Conservation (phyloP, 2,329 filamentous ascomycete genomes). For the Macroventuria anomochaeta region DNA sequence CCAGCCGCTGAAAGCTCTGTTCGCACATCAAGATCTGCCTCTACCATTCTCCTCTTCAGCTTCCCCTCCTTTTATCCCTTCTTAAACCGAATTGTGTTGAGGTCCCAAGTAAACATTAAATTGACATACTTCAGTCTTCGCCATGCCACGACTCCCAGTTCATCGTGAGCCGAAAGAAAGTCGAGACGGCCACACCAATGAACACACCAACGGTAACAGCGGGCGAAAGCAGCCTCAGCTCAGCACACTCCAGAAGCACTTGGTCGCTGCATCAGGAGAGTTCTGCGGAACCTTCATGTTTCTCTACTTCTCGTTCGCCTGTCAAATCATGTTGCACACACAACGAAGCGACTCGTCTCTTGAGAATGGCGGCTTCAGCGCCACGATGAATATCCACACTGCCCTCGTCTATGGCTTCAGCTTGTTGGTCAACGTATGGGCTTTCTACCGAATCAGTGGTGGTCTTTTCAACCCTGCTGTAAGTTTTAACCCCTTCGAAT, state of each 20-base stretch:
- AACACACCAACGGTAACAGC: too few relatives aligned
- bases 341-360: slow-evolving; percentile 25
- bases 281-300: slow-evolving; percentile 44
- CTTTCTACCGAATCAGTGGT: slow-evolving; percentile 41
- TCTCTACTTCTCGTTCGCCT: slow-evolving; percentile 39
- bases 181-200: too few relatives aligned
- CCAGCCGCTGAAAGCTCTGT: too few relatives aligned
- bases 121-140: too few relatives aligned
- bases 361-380: slow-evolving; percentile 24
- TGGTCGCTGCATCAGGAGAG: slow-evolving; percentile 38
- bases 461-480: slow-evolving; percentile 30
- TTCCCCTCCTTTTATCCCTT: too few relatives aligned
- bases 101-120: too few relatives aligned
- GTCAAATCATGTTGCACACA: slow-evolving; percentile 34
- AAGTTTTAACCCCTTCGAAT: not conserved
- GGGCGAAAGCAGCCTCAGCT: slow-evolving; percentile 13
- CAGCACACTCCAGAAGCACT: slow-evolving; percentile 23
- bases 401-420: slow-evolving; percentile 40
- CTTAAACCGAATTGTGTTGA: too few relatives aligned
- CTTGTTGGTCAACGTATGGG: slow-evolving; percentile 42
- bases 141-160: too few relatives aligned
- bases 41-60: too few relatives aligned
- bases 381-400: slow-evolving; percentile 35
- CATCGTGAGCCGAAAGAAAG: too few relatives aligned
- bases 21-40: too few relatives aligned